These are phyloP conservation scores for Tilletia walkeri DNA, from an alignment of 1,284 basidiomycete genomes.

Conservation along the genomic window DNA sequence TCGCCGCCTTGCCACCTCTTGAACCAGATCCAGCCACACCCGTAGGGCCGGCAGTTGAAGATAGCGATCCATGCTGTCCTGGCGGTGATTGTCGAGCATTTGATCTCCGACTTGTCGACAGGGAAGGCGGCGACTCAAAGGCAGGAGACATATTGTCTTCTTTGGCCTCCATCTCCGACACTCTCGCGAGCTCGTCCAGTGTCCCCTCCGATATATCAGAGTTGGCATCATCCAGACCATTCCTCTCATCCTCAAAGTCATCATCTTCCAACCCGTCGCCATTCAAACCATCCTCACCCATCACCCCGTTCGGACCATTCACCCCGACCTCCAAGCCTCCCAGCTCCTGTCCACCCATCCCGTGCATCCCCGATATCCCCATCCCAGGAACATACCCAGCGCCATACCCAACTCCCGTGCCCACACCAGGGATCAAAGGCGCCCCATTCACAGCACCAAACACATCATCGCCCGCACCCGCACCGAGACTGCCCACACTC, in stretches of 20 bases:
- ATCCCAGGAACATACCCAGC: background rate
- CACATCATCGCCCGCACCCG: background rate
- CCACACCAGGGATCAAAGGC: conserved; percentile 2
- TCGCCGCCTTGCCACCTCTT: background rate
- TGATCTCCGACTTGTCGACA: no score
- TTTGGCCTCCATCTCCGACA: conserved; percentile 31
- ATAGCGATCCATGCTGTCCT: no score
- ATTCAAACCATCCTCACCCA: background rate
- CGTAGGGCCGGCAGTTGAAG: no score
- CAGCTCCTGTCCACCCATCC: background rate
- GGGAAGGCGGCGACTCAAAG: no score
- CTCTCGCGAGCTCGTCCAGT: conserved; percentile 38
- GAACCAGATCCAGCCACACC: background rate
- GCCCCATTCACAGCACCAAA: background rate
- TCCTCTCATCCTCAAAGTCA: conserved; percentile 27
- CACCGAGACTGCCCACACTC: conserved; percentile 2
- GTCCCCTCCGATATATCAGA: conserved; percentile 27
- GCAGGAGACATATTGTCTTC: conserved; percentile 11
- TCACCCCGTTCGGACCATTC: background rate
- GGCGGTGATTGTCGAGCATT: no score
- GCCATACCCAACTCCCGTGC: background rate
- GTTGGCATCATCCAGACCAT: conserved; percentile 20
- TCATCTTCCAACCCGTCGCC: conserved; percentile 17
- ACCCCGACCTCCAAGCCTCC: background rate
- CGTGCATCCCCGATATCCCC: background rate